phyloP scores from a whole-genome alignment of 441 rosid species.

The Gossypium laxum region DNA sequence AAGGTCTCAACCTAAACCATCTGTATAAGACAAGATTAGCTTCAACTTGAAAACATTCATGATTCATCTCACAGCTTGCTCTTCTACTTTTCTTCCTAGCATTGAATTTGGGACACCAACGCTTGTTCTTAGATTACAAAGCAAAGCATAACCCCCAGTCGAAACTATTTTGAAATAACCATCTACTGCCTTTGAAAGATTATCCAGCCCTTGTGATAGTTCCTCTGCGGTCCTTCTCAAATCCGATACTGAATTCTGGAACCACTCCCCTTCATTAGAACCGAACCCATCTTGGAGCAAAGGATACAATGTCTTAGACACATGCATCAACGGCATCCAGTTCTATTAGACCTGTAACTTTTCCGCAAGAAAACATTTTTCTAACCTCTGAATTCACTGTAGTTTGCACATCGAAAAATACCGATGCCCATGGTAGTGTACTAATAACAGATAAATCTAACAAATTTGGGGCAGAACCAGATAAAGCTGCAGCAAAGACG shows the following conservation, averaged over 20 bases:
- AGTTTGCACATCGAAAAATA: conserved; percentile 46
- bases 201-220: conserved; percentile 54
- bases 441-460: conserved; percentile 37
- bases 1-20: conserved; percentile 24
- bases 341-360: conserved; percentile 46
- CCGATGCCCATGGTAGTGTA: conserved; percentile 47
- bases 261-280: conserved; percentile 25
- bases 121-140: conserved; percentile 48
- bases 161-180: conserved; percentile 68
- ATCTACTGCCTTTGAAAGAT: conserved; percentile 59
- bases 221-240: conserved; percentile 27
- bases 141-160: conserved; percentile 69
- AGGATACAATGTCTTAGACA: conserved; percentile 43
- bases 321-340: conserved; percentile 45
- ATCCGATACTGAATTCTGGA: conserved; percentile 33
- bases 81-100: conserved; percentile 31
- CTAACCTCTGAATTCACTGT: conserved; percentile 38
- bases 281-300: conserved; percentile 36
- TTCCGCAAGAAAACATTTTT: conserved; percentile 27
- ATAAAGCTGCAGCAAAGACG: conserved; percentile 63
- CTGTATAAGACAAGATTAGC: conserved; percentile 15
- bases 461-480: conserved; percentile 50
- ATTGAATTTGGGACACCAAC: conserved; percentile 24
- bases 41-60: conserved; percentile 17
- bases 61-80: conserved; percentile 24